Percentiles rank a stretch among this genome's conserved stretches.
Conservation (phyloP, 1,284 basidiomycete genomes). For the Cryptococcus maquisensis region DNA sequence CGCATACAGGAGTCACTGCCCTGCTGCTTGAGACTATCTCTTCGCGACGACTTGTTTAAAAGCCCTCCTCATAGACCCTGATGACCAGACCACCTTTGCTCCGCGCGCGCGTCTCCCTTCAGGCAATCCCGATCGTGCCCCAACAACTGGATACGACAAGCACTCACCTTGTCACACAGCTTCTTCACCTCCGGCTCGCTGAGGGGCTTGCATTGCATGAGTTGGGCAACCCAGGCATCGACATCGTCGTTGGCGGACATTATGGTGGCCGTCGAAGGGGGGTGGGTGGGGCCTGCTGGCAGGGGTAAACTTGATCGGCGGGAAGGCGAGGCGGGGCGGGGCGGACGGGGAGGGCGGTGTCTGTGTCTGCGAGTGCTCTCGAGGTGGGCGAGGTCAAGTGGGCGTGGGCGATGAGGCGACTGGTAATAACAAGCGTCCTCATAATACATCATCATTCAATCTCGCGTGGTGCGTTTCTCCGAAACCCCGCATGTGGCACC, state of each 20-base stretch:
- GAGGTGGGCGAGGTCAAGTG: no score
- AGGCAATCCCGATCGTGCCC: neutral
- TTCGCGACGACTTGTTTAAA: no score
- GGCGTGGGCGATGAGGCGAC: no score
- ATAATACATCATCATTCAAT: no score
- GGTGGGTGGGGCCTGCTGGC: neutral
- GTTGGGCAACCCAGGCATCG: slow-evolving; percentile 92
- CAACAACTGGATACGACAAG: neutral
- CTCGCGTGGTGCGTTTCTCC: no score
- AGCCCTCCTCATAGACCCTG: no score
- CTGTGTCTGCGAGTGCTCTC: no score
- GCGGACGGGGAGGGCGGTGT: no score
- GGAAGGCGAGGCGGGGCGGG: neutral
- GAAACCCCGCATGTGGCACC: no score
- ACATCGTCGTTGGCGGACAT: slow-evolving; percentile 45
- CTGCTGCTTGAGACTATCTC: neutral
- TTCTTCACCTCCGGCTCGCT: slow-evolving; percentile 94
- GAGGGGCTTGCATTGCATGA: slow-evolving; percentile 97
- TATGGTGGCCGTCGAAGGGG: neutral
- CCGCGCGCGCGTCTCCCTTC: neutral
- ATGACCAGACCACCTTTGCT: neutral
- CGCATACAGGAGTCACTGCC: neutral
- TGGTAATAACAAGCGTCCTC: no score
- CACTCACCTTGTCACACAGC: slow-evolving; percentile 93
- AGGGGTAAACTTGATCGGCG: neutral